Base-by-base conservation (phyloP, 441 rosid genomes). In the Manihot esculenta region DNA sequence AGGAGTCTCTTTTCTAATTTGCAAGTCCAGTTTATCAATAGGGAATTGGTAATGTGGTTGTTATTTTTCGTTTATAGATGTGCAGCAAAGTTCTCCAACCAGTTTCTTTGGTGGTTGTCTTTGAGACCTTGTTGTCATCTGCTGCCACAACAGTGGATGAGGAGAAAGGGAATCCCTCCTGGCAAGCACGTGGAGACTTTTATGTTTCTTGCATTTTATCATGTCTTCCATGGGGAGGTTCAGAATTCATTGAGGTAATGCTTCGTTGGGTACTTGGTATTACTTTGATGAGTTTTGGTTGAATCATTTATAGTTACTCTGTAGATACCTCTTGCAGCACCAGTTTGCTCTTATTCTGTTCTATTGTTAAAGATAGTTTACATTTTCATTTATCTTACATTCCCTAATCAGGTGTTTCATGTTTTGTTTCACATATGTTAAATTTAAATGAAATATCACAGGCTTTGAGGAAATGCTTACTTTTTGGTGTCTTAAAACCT, bases 141-240 rank as follows among this genome's bases (percentile, higher is more conserved):
- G 98, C 98, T 74, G 97, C 98, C 77, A 93, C 96, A 59, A 96
- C 87, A 64, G 86, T 96, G 72, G 99, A 96, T 71, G 99, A 96
- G 81, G 99, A 96, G 83, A 93, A 93, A 85, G 99, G 97, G 71
- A 96, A 96, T 76, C 96, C 98, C 53, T 88, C 94, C 18, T 96
- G 99, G 97, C 98, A 96, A 83, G 86, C 98, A 64, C 78, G 87
- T 72, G 99, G 97, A 68, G 99, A 96, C 85, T 96, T 90, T 72
- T 93, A 93, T 62, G 96, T 93, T 30, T 80, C 84, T 70, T 91
- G 98, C 77, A 91, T 96, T 80, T 88, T 93, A 80, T 90, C 97
- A 24, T 93, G 94, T 72, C 96, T 96, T 48, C 99, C 99, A 12
- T 96, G 98, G 99, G 99, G 98, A 69, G 99, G 96, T 57, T 89